A percentile compares a stretch with the other conserved stretches of the same genome.
Evolutionary conservation across 73 alveolate species (phyloP).

Genomic region (Blepharisma stoltei): DNA sequence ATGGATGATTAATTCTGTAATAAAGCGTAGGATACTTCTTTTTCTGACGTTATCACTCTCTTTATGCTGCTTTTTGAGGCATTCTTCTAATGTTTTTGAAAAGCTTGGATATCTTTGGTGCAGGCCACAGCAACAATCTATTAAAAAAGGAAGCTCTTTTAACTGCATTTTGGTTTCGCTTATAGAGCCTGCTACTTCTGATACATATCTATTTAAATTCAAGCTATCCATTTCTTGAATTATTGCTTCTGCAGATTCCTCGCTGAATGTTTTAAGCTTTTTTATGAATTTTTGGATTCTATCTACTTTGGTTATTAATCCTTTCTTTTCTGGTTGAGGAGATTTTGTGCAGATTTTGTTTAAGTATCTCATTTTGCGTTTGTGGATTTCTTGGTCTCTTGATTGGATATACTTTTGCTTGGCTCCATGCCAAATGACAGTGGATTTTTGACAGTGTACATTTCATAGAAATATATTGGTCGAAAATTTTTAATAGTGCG

Average conservation of each 20-base stretch:
- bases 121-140: background rate
- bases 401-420: background rate
- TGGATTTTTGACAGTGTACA: no score
- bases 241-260: background rate
- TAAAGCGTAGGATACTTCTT: background rate
- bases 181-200: conserved; percentile 14
- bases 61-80: conserved; percentile 6
- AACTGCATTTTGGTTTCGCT: conserved; percentile 10
- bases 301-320: background rate
- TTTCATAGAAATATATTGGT: no score
- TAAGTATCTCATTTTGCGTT: background rate
- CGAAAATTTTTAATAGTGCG: no score
- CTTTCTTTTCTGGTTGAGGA: background rate
- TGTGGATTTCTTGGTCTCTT: background rate
- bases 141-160: background rate
- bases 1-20: background rate
- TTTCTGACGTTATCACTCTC: background rate
- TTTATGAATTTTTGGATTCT: conserved; percentile 12
- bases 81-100: background rate
- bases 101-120: conserved; percentile 15
- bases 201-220: background rate
- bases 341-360: background rate
- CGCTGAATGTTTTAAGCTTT: conserved; percentile 8
- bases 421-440: no score
- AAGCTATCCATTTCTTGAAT: background rate